phyloP scores from a whole-genome alignment of 306 rosid genomes.

The Vigna unguiculata region DNA sequence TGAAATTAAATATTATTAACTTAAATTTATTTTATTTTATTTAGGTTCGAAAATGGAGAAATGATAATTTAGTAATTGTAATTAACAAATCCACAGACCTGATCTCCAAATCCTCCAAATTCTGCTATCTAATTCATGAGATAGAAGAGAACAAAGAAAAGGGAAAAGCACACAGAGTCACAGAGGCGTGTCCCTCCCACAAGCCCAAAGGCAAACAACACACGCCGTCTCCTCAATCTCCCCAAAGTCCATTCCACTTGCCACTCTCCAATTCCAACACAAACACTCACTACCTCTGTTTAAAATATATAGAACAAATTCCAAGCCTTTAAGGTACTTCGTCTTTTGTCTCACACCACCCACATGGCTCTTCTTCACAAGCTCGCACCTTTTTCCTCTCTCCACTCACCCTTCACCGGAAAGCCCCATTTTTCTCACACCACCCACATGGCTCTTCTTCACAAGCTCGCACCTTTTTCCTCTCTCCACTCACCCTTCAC shows the following conservation, averaged over 20 bases:
- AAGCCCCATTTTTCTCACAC: conserved; percentile 34
- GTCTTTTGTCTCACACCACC: conserved; percentile 10
- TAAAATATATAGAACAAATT: neutral
- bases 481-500: conserved; percentile 39
- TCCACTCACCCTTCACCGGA: conserved; percentile 29
- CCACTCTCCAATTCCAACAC: conserved; percentile 32
- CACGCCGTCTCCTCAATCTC: conserved; percentile 47
- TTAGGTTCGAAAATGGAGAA: too few relatives aligned
- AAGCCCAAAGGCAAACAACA: conserved; percentile 44
- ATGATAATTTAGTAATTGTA: neutral
- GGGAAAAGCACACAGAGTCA: neutral
- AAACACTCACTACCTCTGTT: neutral
- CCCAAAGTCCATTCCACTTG: conserved; percentile 42
- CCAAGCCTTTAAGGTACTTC: neutral
- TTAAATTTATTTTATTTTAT: too few relatives aligned
- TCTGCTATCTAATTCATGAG: too few relatives aligned
- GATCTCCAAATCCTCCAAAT: too few relatives aligned
- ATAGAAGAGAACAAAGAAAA: neutral
- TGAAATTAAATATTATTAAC: too few relatives aligned
- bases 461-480: conserved; percentile 55
- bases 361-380: conserved; percentile 63
- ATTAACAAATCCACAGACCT: neutral
- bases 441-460: conserved; percentile 61
- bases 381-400: conserved; percentile 57
- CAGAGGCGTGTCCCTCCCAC: conserved; percentile 41